A percentile compares a stretch with the other conserved stretches of the same genome.
Evolutionary conservation across 2,329 filamentous ascomycete species (phyloP).

Genomic region (Nannizzia gypsea): DNA sequence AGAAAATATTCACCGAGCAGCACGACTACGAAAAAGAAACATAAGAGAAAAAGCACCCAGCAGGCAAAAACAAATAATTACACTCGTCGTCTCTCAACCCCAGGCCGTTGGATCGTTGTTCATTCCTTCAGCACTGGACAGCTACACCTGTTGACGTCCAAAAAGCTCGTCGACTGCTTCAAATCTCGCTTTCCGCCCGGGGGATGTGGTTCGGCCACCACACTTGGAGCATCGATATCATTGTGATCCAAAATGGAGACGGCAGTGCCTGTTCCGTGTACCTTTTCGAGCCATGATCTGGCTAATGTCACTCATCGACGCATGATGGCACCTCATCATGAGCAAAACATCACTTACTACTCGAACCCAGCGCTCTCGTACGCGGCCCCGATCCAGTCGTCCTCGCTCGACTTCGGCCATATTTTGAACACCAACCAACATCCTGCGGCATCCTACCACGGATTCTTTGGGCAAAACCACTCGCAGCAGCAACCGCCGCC

Average conservation of each 20-base stretch:
- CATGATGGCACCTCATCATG: constrained; percentile 24
- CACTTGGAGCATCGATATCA: background rate
- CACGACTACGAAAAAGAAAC: background rate
- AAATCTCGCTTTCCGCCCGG: background rate
- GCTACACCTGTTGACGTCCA: background rate
- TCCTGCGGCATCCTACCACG: constrained; percentile 21
- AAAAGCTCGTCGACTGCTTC: background rate
- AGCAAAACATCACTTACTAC: constrained; percentile 29
- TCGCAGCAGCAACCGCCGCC: constrained; percentile 10
- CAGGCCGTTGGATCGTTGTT: background rate
- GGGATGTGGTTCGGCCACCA: constrained; percentile 2
- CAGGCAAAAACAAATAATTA: background rate
- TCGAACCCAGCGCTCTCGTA: constrained; percentile 27
- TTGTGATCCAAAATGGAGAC: constrained; percentile 26
- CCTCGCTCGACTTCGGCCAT: constrained; percentile 25
- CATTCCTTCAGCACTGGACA: background rate
- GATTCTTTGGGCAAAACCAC: constrained; percentile 23
- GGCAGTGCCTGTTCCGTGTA: constrained; percentile 30
- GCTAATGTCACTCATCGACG: constrained; percentile 28
- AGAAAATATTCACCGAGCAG: constrained; percentile 4
- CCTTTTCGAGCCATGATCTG: constrained; percentile 28
- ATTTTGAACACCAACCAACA: constrained; percentile 23
- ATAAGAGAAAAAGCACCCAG: background rate
- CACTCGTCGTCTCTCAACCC: background rate
- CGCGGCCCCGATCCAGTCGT: constrained; percentile 26